Evolutionary conservation across 2,329 filamentous ascomycete species (phyloP).

Genomic region (Fusarium neocosmosporiellum): DNA sequence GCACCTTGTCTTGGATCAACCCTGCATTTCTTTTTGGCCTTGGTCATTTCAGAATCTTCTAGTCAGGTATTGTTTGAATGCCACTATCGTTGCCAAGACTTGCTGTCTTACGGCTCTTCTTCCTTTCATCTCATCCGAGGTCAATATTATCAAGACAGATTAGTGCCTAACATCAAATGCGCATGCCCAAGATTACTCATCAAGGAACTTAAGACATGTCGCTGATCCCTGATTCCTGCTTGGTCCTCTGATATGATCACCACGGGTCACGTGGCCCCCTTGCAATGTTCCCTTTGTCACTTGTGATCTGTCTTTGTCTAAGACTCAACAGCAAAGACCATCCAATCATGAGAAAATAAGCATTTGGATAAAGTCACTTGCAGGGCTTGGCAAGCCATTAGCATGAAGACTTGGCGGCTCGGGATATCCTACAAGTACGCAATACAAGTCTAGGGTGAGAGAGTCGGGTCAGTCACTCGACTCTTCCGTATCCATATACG

Average conservation of each 20-base stretch:
- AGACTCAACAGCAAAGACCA: background rate
- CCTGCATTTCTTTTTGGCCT: background rate
- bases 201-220: background rate
- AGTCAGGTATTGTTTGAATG: background rate
- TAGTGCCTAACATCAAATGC: background rate
- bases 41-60: background rate
- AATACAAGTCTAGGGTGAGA: background rate
- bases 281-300: background rate
- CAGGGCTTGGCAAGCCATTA: background rate
- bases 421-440: background rate
- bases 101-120: background rate
- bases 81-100: background rate
- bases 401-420: background rate
- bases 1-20: background rate
- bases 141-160: background rate
- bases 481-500: background rate
- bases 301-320: background rate
- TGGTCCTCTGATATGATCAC: background rate
- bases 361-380: background rate
- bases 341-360: background rate
- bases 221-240: background rate
- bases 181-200: background rate
- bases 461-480: background rate
- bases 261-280: background rate
- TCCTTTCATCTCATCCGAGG: background rate